phyloP scores from a whole-genome alignment of 345 rosid genomes.

The Sonneratia caseolaris region DNA sequence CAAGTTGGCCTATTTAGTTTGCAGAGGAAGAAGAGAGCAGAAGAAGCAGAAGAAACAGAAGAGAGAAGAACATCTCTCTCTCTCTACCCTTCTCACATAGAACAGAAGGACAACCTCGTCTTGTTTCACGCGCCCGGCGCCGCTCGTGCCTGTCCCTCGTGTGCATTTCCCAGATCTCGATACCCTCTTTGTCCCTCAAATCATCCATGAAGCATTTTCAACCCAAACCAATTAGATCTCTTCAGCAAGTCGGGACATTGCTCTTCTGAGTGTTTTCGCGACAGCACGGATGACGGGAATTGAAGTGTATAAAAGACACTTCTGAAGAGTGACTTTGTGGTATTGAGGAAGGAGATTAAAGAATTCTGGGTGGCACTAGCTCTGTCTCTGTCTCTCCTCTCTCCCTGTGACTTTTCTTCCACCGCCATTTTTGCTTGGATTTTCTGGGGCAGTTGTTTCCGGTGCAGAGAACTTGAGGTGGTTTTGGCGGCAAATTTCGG shows the following conservation, averaged over 20 bases:
- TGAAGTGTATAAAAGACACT: background rate
- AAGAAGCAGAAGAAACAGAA: no score
- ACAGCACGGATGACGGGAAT: background rate
- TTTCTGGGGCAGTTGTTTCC: no score
- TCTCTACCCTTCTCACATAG: background rate
- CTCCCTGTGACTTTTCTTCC: slow-evolving; percentile 25
- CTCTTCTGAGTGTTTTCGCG: background rate
- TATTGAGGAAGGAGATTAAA: no score
- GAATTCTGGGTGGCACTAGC: no score
- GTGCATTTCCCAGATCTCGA: slow-evolving; percentile 41
- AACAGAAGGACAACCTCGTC: slow-evolving; percentile 7
- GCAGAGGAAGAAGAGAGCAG: background rate
- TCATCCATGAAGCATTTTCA: background rate
- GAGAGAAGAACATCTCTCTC: background rate
- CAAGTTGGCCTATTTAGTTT: slow-evolving; percentile 11
- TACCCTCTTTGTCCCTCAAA: background rate
- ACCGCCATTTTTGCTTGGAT: slow-evolving; percentile 37
- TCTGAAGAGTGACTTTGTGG: no score
- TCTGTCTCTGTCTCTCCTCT: no score
- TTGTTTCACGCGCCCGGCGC: slow-evolving; percentile 25
- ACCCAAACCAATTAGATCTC: background rate
- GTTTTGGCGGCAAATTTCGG: background rate
- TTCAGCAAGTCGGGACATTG: background rate
- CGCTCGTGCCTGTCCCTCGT: slow-evolving; percentile 34
- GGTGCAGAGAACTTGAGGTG: slow-evolving; percentile 23